Evolutionary conservation across 2,329 filamentous ascomycete genomes (phyloP), one percentile per base, ranked within the genome.

Genomic region (Coleophoma crateriformis): DNA sequence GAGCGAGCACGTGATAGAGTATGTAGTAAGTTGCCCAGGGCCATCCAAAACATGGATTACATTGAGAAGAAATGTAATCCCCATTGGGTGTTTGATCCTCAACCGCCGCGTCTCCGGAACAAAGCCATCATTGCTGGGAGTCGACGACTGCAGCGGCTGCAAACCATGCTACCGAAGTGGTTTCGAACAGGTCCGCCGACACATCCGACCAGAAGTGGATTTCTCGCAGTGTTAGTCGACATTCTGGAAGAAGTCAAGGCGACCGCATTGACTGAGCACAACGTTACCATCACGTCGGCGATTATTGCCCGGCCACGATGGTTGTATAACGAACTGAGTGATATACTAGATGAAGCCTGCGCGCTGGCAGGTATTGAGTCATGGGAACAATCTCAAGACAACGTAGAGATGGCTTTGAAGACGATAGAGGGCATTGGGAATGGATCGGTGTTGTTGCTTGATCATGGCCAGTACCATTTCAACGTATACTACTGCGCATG

Each of bases 281-380:
- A 53, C 39, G 49, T 56, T 15, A 50, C 48, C 11, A 56, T 56
- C 45, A 52, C 45, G 14, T 55, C 53, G 3, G 54, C 54, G 14
- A 38, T 40, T 2, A 46, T 55, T 5, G 37, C 50, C 34, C 32
- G 20, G 27, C 54, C 53, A 13, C 5, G 14, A 4, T 53, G 50
- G 54, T 22, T 44, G 2, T 34, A 22, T 15, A 45, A 51, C 27
- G 50, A 54, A n/a, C 20, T 52, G 27, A 33, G 40, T n/a, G 47
- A 53, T 22, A 34, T 57, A 3, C 47, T 57, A 12, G 42, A 55
- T 8, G 54, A 57, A 45, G 53, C 54, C 4, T 51, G 50, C 49
- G 34, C 54, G 11, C 43, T 55, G 13, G 54, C 54, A 13, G 47
- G 47, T 13, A 57, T 57, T 14, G 50, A 54, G 41, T 19, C 41